A percentile compares a stretch with the other conserved stretches of the same genome.
Evolutionary conservation across 352 stramenopile species (phyloP).

Genomic region (Peronospora belbahrii): DNA sequence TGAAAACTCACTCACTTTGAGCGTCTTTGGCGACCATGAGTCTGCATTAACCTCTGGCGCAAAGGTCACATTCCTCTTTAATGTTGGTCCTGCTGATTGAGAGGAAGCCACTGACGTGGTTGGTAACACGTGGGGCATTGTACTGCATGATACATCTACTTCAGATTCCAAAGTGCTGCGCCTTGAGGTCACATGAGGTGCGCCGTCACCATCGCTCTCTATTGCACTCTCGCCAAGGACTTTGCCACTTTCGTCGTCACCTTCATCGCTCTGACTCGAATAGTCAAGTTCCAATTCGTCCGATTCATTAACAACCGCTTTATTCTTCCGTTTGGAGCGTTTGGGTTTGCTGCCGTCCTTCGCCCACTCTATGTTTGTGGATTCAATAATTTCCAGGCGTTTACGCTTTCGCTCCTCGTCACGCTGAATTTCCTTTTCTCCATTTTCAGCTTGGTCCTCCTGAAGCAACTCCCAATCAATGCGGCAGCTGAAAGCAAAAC

Average conservation of each 20-base stretch:
- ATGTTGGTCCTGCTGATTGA: not conserved
- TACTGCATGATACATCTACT: constrained; percentile 11
- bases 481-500: constrained; percentile 95
- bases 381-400: constrained; percentile 54
- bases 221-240: constrained; percentile 23
- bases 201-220: constrained; percentile 24
- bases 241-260: constrained; percentile 13
- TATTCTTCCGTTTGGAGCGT: constrained; percentile 27
- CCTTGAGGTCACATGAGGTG: not conserved
- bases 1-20: constrained; percentile 10
- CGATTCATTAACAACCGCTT: constrained; percentile 31
- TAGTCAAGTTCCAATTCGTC: constrained; percentile 40
- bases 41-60: constrained; percentile 10
- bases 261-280: constrained; percentile 31
- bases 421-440: constrained; percentile 59
- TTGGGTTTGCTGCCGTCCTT: constrained; percentile 25
- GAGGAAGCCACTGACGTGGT: constrained; percentile 6
- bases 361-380: constrained; percentile 25
- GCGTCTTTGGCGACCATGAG: constrained; percentile 18
- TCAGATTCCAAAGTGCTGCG: constrained; percentile 4
- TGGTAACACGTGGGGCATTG: not conserved
- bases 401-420: constrained; percentile 73
- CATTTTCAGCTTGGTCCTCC: constrained; percentile 70
- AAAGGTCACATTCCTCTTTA: constrained; percentile 27
- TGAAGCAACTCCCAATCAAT: constrained; percentile 94